Evolutionary conservation across 2,329 filamentous ascomycete species (phyloP), one percentile per base, ranked within the genome.

Genomic region (Microdochium bolleyi): DNA sequence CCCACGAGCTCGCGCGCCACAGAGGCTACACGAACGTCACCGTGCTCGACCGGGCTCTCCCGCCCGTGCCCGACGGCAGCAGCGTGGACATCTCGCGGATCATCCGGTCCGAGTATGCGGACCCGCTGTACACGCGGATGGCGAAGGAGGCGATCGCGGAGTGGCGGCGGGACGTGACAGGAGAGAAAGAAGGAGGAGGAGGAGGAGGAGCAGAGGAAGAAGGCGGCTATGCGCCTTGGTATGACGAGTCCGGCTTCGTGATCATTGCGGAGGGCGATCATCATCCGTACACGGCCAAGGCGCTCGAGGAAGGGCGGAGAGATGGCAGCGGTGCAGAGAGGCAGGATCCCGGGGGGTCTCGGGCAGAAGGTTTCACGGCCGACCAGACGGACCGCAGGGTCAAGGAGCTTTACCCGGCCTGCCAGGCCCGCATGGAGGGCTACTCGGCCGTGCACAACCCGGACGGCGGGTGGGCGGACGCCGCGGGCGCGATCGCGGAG

Each of bases 111-210:
- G 86, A 89, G 67, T 89, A 89, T 60, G 81, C 83, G 13, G 77
- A 84, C 57, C 67, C 75, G 0, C 72, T 79, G 14, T 89, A 89
- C 61, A 75, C 80, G 3, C 69, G 70, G 46, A 77, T 89, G 51
- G 84, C 80, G 3, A 41, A 32, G 19, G 51, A 52, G 46, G 51
- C 51, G 25, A 24, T 52, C 3, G 27, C 19, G 1, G 25, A 52
- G 38, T 52, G 51, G 51, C 25, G 46, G 11, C 51, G 46, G 41
- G 13, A 22, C n/a, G n/a, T n/a, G n/a, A n/a, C n/a, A 27, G 19
- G 24, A 16, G 25, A 24, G 24, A 19, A 21, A 16, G 30, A 41
- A 49, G 13, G 14, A 19, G 41, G 41, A 2, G 21, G 19, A 19
- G 41, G 19, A 8, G n/a, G 7, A 19, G 41, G 41, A 3, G 11